A percentile compares a stretch with the other conserved stretches of the same genome.
Evolutionary conservation across 805 yeast species (phyloP).

Genomic region (Candida krabiensis): DNA sequence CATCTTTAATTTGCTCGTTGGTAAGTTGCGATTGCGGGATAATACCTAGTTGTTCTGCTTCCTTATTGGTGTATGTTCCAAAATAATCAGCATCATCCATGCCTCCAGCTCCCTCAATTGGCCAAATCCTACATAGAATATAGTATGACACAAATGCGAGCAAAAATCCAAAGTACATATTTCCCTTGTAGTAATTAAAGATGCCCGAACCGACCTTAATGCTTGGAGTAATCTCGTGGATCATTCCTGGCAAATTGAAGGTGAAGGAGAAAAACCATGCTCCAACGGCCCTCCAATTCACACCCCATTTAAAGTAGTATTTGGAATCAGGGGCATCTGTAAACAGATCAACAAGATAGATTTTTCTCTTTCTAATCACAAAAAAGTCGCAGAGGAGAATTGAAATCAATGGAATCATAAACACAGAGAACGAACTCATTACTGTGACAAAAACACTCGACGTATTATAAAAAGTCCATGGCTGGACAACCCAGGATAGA

Average conservation of each 20-base stretch:
- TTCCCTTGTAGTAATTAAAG: slow-evolving; percentile 43
- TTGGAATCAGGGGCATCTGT: slow-evolving; percentile 25
- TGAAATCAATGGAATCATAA: slow-evolving; percentile 64
- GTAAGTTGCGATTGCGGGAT: slow-evolving; percentile 1
- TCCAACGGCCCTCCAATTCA: slow-evolving; percentile 41
- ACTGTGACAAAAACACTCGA: slow-evolving; percentile 44
- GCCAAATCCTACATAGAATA: background rate
- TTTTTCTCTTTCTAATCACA: slow-evolving; percentile 52
- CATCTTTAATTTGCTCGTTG: background rate
- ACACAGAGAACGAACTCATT: slow-evolving; percentile 30
- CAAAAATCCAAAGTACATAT: slow-evolving; percentile 36
- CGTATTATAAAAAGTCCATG: slow-evolving; percentile 33
- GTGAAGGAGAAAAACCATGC: slow-evolving; percentile 41
- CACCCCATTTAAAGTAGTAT: slow-evolving; percentile 40
- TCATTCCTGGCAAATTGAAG: slow-evolving; percentile 51
- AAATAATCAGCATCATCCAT: background rate
- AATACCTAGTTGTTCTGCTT: background rate
- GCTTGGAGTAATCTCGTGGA: slow-evolving; percentile 27
- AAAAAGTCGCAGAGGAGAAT: slow-evolving; percentile 60
- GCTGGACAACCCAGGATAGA: slow-evolving; percentile 40
- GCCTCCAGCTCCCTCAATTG: background rate
- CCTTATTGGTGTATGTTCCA: background rate
- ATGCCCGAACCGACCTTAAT: slow-evolving; percentile 34
- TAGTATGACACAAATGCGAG: background rate
- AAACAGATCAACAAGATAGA: slow-evolving; percentile 56